phyloP scores from a whole-genome alignment of 352 stramenopile genomes.

The Phytophthora pini region DNA sequence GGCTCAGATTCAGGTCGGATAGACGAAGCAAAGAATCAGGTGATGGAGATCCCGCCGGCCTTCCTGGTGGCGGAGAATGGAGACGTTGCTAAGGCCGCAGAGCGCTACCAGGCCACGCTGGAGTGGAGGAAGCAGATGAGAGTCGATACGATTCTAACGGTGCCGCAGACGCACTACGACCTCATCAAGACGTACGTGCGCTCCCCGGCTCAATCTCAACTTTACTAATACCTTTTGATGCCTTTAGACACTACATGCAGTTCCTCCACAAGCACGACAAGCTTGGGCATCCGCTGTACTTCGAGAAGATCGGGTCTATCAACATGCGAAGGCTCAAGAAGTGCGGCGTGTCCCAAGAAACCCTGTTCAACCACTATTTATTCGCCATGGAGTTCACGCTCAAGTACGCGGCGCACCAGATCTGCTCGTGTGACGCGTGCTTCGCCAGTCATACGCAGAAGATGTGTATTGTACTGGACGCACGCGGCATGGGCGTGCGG shows the following conservation, averaged over 20 bases:
- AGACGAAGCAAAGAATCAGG: conserved; percentile 25
- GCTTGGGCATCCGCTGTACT: conserved; percentile 79
- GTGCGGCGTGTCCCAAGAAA: conserved; percentile 63
- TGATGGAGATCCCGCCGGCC: conserved; percentile 40
- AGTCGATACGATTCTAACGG: conserved; percentile 68
- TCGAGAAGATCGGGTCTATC: conserved; percentile 83
- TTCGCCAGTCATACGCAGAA: conserved; percentile 74
- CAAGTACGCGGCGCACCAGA: conserved; percentile 70
- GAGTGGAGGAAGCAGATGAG: conserved; percentile 77
- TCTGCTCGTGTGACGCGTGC: conserved; percentile 66
- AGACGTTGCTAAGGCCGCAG: conserved; percentile 53
- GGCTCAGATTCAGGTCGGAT: conserved; percentile 27
- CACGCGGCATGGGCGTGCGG: conserved; percentile 75
- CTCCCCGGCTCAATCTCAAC: conserved; percentile 14
- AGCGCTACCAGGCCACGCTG: conserved; percentile 72
- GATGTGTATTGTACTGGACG: conserved; percentile 77
- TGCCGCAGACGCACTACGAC: conserved; percentile 64
- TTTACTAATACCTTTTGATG: conserved; percentile 1
- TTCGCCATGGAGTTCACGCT: conserved; percentile 87
- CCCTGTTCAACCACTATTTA: conserved; percentile 85
- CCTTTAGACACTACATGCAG: conserved; percentile 74
- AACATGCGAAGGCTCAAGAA: conserved; percentile 85
- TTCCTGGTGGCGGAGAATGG: conserved; percentile 78
- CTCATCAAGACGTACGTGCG: conserved; percentile 68
- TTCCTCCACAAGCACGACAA: conserved; percentile 85